Percentiles rank a stretch among this genome's conserved stretches.
phyloP scores from a whole-genome alignment of 805 yeast genomes.

The Monosporozyma siamensis region DNA sequence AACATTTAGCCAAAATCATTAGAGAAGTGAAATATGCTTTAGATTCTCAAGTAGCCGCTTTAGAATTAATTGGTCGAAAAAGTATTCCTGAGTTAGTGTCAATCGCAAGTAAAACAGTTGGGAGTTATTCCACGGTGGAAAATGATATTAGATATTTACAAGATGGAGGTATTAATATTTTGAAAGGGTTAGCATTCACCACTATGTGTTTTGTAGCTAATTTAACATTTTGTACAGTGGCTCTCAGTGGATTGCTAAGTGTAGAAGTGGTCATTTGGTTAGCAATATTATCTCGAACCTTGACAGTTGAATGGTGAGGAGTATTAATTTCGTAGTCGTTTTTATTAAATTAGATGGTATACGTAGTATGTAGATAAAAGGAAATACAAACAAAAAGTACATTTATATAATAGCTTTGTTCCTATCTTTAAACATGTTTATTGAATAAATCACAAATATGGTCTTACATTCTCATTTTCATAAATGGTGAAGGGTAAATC shows the following conservation, averaged over 20 bases:
- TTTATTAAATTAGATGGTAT: no score
- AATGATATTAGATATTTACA: background rate
- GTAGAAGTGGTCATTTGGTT: background rate
- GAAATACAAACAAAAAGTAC: no score
- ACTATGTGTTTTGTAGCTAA: slow-evolving; percentile 1
- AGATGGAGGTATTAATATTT: background rate
- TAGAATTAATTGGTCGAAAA: background rate
- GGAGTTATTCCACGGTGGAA: background rate
- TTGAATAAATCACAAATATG: slow-evolving; percentile 30
- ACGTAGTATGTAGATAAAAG: slow-evolving; percentile 1
- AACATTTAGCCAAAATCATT: background rate
- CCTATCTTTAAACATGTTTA: background rate
- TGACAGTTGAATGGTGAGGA: background rate
- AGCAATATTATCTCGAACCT: background rate
- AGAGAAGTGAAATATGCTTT: background rate
- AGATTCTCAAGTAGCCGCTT: background rate
- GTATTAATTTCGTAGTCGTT: no score
- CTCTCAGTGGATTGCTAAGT: background rate
- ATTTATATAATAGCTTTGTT: background rate
- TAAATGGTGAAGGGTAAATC: slow-evolving; percentile 64
- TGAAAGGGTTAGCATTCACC: background rate
- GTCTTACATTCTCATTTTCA: slow-evolving; percentile 72
- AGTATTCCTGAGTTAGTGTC: background rate
- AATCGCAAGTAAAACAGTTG: background rate
- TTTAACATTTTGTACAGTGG: background rate